Evolutionary conservation across 768 basidiomycete genomes (phyloP).

Genomic region (Rhodotorula paludigena): DNA sequence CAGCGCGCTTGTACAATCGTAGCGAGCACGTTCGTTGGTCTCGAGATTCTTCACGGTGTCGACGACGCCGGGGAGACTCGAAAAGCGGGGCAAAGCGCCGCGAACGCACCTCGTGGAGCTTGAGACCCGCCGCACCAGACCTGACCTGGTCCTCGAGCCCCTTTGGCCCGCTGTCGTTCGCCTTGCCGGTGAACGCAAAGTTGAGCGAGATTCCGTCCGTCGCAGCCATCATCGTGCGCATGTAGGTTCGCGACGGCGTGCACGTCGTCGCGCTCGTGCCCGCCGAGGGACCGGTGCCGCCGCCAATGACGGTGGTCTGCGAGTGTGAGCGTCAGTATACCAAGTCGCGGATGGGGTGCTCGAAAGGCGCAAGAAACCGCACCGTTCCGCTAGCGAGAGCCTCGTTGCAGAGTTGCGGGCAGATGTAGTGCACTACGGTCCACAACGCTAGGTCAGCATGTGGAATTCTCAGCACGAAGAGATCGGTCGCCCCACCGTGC

Average conservation of each 20-base stretch:
- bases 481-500: conserved; percentile 65
- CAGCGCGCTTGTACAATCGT: no score
- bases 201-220: conserved; percentile 85
- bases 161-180: conserved; percentile 73
- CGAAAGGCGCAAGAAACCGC: background rate
- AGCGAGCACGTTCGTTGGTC: no score
- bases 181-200: conserved; percentile 92
- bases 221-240: conserved; percentile 83
- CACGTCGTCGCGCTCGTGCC: conserved; percentile 92
- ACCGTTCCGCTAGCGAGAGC: conserved; percentile 35
- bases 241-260: conserved; percentile 82
- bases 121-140: conserved; percentile 82
- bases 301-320: conserved; percentile 90
- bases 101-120: conserved; percentile 68
- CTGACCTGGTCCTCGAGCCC: conserved; percentile 74
- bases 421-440: conserved; percentile 75
- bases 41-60: no score
- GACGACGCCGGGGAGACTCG: background rate
- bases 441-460: no score
- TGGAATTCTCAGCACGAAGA: no score
- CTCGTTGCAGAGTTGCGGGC: conserved; percentile 84
- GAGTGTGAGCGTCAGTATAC: conserved; percentile 48
- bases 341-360: background rate
- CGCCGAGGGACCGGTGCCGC: conserved; percentile 88
- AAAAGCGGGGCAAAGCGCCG: background rate